These are phyloP conservation scores for Termitomyces sp. DNA, from an alignment of 1,284 basidiomycete species.

Conservation along the genomic window DNA sequence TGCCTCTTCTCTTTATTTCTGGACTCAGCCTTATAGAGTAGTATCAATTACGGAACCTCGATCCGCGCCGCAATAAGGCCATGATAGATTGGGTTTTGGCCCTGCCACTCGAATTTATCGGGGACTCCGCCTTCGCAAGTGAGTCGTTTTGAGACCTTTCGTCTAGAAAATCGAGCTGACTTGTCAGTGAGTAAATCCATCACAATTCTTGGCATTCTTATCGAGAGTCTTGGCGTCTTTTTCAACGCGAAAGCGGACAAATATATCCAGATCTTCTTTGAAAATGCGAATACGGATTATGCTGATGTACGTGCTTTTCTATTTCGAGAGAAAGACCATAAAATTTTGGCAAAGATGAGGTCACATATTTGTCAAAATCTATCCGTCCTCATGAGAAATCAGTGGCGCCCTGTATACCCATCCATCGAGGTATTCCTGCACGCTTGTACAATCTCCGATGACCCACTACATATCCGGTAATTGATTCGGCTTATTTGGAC, in stretches of 20 bases:
- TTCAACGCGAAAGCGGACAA: slow-evolving; percentile 65
- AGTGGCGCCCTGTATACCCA: slow-evolving; percentile 75
- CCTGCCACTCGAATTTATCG: slow-evolving; percentile 77
- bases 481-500: background rate
- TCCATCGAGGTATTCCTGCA: slow-evolving; percentile 60
- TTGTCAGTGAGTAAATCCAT: slow-evolving; percentile 65
- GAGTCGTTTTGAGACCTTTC: slow-evolving; percentile 25
- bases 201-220: slow-evolving; percentile 51
- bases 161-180: slow-evolving; percentile 4
- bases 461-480: slow-evolving; percentile 64
- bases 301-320: slow-evolving; percentile 57
- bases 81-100: slow-evolving; percentile 79
- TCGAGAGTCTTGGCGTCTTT: slow-evolving; percentile 53
- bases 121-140: slow-evolving; percentile 75
- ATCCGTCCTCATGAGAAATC: slow-evolving; percentile 53
- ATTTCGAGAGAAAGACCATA: background rate
- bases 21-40: slow-evolving; percentile 27
- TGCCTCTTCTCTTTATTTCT: slow-evolving; percentile 5
- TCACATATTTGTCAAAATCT: slow-evolving; percentile 67
- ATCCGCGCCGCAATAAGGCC: slow-evolving; percentile 79
- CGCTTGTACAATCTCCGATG: slow-evolving; percentile 54
- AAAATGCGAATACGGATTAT: slow-evolving; percentile 76
- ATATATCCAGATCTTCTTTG: slow-evolving; percentile 70
- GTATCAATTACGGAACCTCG: slow-evolving; percentile 68
- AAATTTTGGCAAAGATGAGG: slow-evolving; percentile 49